Conservation (phyloP, 345 rosid species). For the Aegle marmelos region DNA sequence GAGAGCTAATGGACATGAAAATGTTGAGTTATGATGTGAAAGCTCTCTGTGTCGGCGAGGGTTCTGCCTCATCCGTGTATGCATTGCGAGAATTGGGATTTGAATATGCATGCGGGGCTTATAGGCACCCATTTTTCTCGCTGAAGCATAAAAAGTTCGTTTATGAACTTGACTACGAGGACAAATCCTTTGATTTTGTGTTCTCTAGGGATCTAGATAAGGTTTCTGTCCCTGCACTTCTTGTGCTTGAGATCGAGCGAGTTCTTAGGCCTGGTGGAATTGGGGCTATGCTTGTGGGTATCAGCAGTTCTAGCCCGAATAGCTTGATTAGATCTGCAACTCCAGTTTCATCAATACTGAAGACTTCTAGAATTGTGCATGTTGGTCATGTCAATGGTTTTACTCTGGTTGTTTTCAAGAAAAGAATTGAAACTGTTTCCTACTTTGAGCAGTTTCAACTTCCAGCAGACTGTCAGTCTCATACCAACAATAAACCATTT, state of each 20-base stretch:
- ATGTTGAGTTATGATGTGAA: constrained; percentile 44
- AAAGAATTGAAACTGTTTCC: constrained; percentile 32
- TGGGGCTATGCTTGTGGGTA: constrained; percentile 72
- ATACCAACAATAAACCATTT: constrained; percentile 40
- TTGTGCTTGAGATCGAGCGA: constrained; percentile 85
- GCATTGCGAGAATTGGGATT: constrained; percentile 63
- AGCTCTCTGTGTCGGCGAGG: constrained; percentile 77
- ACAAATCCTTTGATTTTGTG: constrained; percentile 69
- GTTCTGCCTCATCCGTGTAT: constrained; percentile 48
- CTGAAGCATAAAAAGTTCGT: constrained; percentile 51
- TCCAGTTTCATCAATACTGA: constrained; percentile 68
- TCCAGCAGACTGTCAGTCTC: constrained; percentile 59
- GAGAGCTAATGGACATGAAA: constrained; percentile 50
- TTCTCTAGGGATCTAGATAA: constrained; percentile 59
- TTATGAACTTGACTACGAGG: constrained; percentile 56
- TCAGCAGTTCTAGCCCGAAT: constrained; percentile 39
- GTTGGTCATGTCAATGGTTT: constrained; percentile 53
- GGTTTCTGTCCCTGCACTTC: constrained; percentile 66
- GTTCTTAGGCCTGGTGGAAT: constrained; percentile 73
- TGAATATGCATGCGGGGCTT: constrained; percentile 42
- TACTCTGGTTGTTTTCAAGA: constrained; percentile 74
- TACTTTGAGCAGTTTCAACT: constrained; percentile 45
- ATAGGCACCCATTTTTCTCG: constrained; percentile 55
- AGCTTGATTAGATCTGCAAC: constrained; percentile 70
- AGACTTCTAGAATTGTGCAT: constrained; percentile 61